Evolutionary conservation across 1,139 yeast species (phyloP).

Genomic region (Pichia sp.): DNA sequence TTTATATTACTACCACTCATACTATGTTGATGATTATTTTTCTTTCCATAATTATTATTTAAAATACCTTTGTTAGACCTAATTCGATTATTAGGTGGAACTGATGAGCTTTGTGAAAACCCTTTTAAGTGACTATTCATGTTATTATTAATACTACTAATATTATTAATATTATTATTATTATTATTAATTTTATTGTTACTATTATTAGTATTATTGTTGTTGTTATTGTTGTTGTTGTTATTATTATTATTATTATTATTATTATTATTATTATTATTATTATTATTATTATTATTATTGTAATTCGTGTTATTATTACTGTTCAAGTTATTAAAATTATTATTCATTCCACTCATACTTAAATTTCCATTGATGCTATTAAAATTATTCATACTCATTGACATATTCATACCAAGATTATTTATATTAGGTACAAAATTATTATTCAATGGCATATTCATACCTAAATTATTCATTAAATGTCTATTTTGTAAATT

Average conservation of each 20-base stretch:
- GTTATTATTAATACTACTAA: not conserved
- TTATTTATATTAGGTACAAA: not conserved
- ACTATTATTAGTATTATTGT: not conserved
- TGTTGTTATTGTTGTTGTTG: not conserved
- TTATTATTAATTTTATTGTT: not conserved
- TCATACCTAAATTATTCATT: not conserved
- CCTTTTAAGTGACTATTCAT: not conserved
- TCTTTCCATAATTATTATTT: not conserved
- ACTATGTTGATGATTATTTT: not conserved
- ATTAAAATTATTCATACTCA: conserved; percentile 1
- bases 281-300: not conserved
- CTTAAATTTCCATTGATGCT: conserved; percentile 2
- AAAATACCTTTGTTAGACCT: not conserved
- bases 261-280: conserved; percentile 2
- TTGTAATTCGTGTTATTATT: not conserved
- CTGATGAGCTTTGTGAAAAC: conserved; percentile 9
- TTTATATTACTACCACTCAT: not conserved
- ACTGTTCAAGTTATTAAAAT: conserved; percentile 2
- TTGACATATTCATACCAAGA: conserved; percentile 1
- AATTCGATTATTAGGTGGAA: conserved; percentile 14
- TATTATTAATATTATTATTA: not conserved
- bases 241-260: not conserved
- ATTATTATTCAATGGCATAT: not conserved
- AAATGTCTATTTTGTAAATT: conserved; percentile 5
- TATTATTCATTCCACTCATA: not conserved